A percentile compares a stretch with the other conserved stretches of the same genome.
Evolutionary conservation across 2,329 filamentous ascomycete species (phyloP).

Genomic region (Penicillium oxalicum): DNA sequence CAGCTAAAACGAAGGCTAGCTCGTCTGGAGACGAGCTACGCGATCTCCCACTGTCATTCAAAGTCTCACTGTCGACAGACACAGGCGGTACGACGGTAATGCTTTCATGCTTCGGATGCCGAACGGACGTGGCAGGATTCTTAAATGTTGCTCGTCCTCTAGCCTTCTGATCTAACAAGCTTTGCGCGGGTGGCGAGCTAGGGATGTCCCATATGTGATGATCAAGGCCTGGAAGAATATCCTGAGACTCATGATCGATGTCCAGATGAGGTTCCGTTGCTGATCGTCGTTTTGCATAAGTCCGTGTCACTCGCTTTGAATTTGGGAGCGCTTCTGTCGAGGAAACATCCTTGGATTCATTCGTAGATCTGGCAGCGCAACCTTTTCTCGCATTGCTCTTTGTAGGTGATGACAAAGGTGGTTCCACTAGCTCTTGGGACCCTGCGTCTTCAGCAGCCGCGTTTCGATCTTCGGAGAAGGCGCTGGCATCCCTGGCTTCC

Average conservation of each 20-base stretch:
- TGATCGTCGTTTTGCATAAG: slow-evolving; percentile 11
- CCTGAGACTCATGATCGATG: neutral
- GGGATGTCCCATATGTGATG: slow-evolving; percentile 24
- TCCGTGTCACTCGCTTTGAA: slow-evolving; percentile 9
- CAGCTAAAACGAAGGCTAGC: slow-evolving; percentile 26
- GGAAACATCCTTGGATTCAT: neutral
- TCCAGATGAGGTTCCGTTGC: slow-evolving; percentile 3
- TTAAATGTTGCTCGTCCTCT: slow-evolving; percentile 1
- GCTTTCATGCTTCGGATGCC: no score
- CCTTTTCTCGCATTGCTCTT: neutral
- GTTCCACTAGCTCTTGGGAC: neutral
- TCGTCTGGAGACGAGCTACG: slow-evolving; percentile 34
- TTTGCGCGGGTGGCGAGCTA: slow-evolving; percentile 12
- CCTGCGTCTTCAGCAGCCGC: neutral
- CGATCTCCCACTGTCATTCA: slow-evolving; percentile 2
- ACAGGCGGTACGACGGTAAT: no score
- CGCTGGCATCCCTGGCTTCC: neutral
- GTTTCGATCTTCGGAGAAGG: neutral
- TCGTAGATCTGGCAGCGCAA: neutral
- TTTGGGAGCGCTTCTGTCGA: slow-evolving; percentile 8
- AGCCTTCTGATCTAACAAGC: slow-evolving; percentile 1
- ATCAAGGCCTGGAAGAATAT: slow-evolving; percentile 6
- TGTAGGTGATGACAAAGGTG: neutral
- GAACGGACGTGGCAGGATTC: no score
- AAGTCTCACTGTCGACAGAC: no score